Evolutionary conservation across 768 basidiomycete species (phyloP).

Genomic region (Leccinellum albellum): DNA sequence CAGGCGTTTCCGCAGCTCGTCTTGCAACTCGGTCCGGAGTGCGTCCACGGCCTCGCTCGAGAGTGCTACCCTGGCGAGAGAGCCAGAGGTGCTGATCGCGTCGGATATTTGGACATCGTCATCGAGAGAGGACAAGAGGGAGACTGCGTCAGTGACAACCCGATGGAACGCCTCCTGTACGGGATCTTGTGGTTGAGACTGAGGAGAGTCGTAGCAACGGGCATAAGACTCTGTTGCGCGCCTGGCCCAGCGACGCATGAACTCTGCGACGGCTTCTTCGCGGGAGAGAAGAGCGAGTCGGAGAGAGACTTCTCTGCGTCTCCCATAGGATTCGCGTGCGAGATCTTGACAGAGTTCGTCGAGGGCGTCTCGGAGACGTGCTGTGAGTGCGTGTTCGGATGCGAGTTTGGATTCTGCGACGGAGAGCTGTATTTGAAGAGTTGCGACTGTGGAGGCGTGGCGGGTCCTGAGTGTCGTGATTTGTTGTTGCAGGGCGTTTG

Average conservation of each 20-base stretch:
- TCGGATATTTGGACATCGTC: constrained; percentile 26
- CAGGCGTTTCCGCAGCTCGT: constrained; percentile 51
- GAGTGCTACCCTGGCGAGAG: constrained; percentile 48
- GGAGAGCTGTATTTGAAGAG: constrained; percentile 50
- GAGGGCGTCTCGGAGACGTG: constrained; percentile 54
- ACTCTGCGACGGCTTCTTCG: constrained; percentile 60
- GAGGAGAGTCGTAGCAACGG: constrained; percentile 20
- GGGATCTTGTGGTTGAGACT: constrained; percentile 6
- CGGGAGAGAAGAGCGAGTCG: constrained; percentile 58
- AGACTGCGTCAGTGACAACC: constrained; percentile 34
- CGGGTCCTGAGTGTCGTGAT: constrained; percentile 56
- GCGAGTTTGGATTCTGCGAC: constrained; percentile 42
- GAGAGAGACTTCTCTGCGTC: constrained; percentile 65
- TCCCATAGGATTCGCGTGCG: constrained; percentile 66
- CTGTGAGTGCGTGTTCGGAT: constrained; percentile 40
- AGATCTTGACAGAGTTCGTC: constrained; percentile 72
- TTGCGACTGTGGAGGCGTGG: constrained; percentile 57
- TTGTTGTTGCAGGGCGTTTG: constrained; percentile 59
- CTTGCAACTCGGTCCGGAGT: constrained; percentile 55
- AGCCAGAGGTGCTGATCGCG: constrained; percentile 34
- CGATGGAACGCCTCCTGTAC: constrained; percentile 29
- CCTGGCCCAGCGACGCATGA: constrained; percentile 53
- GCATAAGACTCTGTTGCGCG: constrained; percentile 43
- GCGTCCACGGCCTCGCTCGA: constrained; percentile 47
- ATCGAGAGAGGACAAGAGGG: constrained; percentile 34